These are phyloP conservation scores for Periglandula ipomoeae DNA, from an alignment of 2,329 filamentous ascomycete genomes.

Conservation along the genomic window DNA sequence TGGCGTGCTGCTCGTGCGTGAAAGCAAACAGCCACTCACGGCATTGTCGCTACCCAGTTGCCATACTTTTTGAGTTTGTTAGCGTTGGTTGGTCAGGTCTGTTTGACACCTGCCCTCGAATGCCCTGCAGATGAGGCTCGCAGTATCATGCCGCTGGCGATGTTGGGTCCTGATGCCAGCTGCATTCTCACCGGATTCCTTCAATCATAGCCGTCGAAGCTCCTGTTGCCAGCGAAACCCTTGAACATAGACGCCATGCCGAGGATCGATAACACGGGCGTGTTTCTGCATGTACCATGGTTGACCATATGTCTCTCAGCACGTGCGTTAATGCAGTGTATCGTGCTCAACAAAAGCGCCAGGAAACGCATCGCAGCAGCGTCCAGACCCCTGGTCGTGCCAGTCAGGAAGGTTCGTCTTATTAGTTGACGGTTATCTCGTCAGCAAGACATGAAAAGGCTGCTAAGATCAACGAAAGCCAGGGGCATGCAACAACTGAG, in stretches of 20 bases:
- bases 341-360: background rate
- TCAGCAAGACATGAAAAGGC: no score
- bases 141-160: no score
- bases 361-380: background rate
- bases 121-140: no score
- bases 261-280: no score
- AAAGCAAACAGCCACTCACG: background rate
- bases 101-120: background rate
- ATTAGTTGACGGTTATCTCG: no score
- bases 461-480: no score
- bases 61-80: background rate
- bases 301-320: background rate
- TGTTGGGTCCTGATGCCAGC: background rate
- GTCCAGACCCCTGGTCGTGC: no score
- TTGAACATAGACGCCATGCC: no score
- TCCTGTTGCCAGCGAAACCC: no score
- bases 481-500: no score
- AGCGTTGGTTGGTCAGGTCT: background rate
- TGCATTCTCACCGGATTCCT: background rate
- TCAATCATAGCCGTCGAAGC: no score
- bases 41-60: background rate
- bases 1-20: background rate
- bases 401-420: no score
- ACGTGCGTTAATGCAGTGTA: background rate
- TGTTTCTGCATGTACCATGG: background rate